Base-by-base conservation (phyloP, 345 rosid genomes). In the Populus davidiana region DNA sequence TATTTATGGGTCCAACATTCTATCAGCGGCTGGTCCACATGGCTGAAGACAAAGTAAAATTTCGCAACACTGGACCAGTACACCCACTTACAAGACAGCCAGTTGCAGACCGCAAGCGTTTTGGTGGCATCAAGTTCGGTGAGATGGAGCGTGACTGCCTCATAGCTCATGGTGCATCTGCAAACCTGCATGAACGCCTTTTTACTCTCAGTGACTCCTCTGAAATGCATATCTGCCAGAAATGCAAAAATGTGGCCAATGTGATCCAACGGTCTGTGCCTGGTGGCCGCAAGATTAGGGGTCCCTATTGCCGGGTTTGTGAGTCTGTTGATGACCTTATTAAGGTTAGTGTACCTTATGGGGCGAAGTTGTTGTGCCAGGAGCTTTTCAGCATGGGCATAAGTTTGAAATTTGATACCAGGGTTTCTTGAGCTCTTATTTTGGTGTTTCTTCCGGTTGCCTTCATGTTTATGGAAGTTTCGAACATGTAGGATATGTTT, bases 91-190 rank as follows among this genome's bases (percentile, higher is more conserved):
- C 98, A 2, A 85, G 94, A 47, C 98, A 92, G 85, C 97, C 95
- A 2, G 97, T 96, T 29, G 91, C 95, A 6, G 97, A 96, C 77
- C 81, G 97, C 38, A 96, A 96, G 80, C 83, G 94, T 12, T 94
- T 88, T 50, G 99, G 96, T 2, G 98, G 98, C 5, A 86, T 93
- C 77, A 91, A 92, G 82, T 92, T 96, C 16, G 97, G 97, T 17
- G 98, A 93, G 80, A 96, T 96, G 97, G 97, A 94, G 81, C 87
- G 92, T 5, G 97, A 94, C 81, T 94, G 95, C 81, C 93, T 96
- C 1, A 89, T 92, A 65, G 98, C 97, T 16, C 97, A 94, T 7
- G 92, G 95, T 23, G 97, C 97, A 13, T 82, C 94, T 0, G 97
- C 91, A 5, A 96, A 94, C 76, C 79, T 96, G 76, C 90, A 91